phyloP scores from a whole-genome alignment of 2,329 filamentous ascomycete genomes.

The Aspergillus hortae region DNA sequence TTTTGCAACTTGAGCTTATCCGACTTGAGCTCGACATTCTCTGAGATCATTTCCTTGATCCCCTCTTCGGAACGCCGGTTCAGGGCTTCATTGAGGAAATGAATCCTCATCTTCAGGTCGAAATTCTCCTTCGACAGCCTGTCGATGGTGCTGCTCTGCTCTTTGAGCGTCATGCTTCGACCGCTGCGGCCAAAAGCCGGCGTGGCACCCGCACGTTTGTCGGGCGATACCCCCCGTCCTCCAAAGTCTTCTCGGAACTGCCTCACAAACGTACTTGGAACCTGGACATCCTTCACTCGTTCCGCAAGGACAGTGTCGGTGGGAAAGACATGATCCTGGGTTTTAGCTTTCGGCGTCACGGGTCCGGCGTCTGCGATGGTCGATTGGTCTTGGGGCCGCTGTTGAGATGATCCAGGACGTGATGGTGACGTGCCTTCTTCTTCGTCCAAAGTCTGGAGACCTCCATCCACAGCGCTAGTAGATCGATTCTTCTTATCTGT shows the following conservation, averaged over 20 bases:
- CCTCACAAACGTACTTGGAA: conserved; percentile 81
- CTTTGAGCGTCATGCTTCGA: conserved; percentile 82
- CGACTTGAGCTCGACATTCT: conserved; percentile 93
- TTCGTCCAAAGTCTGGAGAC: conserved; percentile 58
- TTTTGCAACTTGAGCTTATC: conserved; percentile 84
- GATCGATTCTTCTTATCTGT: conserved; percentile 40
- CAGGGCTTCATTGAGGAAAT: conserved; percentile 90
- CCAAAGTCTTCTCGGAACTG: conserved; percentile 73
- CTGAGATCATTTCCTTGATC: conserved; percentile 95
- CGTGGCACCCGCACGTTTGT: conserved; percentile 54
- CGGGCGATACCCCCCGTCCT: conserved; percentile 57
- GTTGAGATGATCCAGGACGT: conserved; percentile 36
- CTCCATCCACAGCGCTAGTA: conserved; percentile 42
- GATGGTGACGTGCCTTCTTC: conserved; percentile 46
- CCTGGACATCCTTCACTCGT: conserved; percentile 84
- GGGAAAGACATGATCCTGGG: conserved; percentile 58
- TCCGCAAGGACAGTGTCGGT: conserved; percentile 87
- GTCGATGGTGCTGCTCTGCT: conserved; percentile 97
- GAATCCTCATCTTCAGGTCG: conserved; percentile 93
- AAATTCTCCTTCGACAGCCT: conserved; percentile 97
- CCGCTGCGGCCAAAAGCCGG: conserved; percentile 53
- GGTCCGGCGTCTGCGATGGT: conserved; percentile 47
- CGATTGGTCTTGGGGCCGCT: conserved; percentile 25
- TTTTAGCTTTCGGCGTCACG: conserved; percentile 67
- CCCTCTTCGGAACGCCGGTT: conserved; percentile 94